Conservation (phyloP, 306 rosid species). For the Vigna angularis region DNA sequence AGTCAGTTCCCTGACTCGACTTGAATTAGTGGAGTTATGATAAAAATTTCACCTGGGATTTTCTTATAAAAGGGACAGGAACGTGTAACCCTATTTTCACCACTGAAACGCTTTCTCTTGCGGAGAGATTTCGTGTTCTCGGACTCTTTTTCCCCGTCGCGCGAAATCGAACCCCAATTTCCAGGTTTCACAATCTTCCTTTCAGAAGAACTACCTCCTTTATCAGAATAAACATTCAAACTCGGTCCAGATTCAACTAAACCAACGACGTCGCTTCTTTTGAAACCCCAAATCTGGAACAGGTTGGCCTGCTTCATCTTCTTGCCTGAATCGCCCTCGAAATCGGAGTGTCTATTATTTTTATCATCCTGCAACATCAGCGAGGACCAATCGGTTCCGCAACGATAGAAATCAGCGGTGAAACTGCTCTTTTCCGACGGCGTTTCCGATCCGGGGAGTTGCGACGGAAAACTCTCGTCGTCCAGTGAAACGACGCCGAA, state of each 20-base stretch:
- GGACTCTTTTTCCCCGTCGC: constrained; percentile 26
- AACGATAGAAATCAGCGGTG: constrained; percentile 54
- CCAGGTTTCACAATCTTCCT: constrained; percentile 46
- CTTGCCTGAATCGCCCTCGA: constrained; percentile 40
- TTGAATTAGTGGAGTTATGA: background rate
- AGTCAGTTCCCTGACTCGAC: background rate
- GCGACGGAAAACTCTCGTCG: constrained; percentile 61
- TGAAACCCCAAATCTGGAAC: constrained; percentile 62
- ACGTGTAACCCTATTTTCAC: constrained; percentile 43
- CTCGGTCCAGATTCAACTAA: constrained; percentile 31
- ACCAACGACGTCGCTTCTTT: constrained; percentile 14
- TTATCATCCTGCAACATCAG: constrained; percentile 30
- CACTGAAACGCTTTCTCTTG: constrained; percentile 42
- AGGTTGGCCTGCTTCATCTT: constrained; percentile 50
- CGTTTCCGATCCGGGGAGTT: constrained; percentile 31
- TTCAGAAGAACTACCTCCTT: constrained; percentile 27
- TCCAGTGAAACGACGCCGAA: constrained; percentile 41
- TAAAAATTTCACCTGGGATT: constrained; percentile 49
- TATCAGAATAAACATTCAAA: constrained; percentile 11
- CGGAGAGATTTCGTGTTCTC: constrained; percentile 31
- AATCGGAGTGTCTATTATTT: background rate
- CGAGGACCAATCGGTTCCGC: constrained; percentile 57
- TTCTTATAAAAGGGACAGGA: constrained; percentile 64
- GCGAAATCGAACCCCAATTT: constrained; percentile 46
- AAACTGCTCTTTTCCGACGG: constrained; percentile 30